These are phyloP conservation scores for Syzygium aromaticum DNA, from an alignment of 345 rosid genomes.

Conservation along the genomic window DNA sequence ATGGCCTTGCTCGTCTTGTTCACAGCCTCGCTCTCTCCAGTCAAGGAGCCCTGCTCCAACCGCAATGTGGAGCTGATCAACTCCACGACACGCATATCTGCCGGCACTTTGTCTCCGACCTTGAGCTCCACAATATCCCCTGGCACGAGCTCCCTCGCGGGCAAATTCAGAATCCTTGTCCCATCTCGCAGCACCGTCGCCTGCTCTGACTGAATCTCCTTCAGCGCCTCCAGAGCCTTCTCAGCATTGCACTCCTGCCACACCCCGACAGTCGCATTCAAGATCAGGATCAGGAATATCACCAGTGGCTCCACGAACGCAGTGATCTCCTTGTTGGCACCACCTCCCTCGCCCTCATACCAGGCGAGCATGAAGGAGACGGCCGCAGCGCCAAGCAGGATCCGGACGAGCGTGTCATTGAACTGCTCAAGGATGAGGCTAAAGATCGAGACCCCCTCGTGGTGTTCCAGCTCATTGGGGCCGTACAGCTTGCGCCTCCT, in stretches of 20 bases:
- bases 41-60: conserved; percentile 59
- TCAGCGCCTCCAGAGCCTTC: conserved; percentile 63
- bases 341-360: conserved; percentile 53
- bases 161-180: conserved; percentile 19
- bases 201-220: conserved; percentile 67
- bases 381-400: conserved; percentile 45
- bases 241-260: conserved; percentile 73
- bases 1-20: conserved; percentile 40
- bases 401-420: conserved; percentile 53
- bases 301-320: conserved; percentile 72
- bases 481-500: conserved; percentile 36
- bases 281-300: conserved; percentile 55
- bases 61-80: conserved; percentile 56
- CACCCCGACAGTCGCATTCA: conserved; percentile 56
- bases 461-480: conserved; percentile 51
- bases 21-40: conserved; percentile 69
- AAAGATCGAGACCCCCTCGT: conserved; percentile 44
- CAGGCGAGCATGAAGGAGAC: conserved; percentile 56
- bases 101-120: conserved; percentile 72
- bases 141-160: conserved; percentile 50
- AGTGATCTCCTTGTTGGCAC: conserved; percentile 52
- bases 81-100: conserved; percentile 51
- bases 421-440: conserved; percentile 49
- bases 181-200: conserved; percentile 49
- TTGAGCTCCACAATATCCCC: conserved; percentile 61